Conservation (phyloP, 1,139 yeast genomes). For the Suhomyces bokatorum region DNA sequence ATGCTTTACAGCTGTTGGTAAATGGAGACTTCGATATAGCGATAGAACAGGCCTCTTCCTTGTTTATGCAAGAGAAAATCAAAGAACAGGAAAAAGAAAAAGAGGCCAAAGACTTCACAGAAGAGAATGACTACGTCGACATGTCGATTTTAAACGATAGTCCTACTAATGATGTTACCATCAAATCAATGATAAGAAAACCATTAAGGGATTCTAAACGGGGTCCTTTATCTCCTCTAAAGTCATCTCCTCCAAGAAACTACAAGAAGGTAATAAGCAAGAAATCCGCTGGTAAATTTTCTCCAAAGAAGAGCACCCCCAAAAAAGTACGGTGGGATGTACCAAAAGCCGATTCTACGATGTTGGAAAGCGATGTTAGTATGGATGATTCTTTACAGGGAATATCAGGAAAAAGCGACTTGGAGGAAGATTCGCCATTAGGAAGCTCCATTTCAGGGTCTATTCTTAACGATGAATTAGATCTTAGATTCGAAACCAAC, state of each 20-base stretch:
- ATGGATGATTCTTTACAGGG: slow-evolving; percentile 20
- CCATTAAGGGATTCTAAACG: slow-evolving; percentile 23
- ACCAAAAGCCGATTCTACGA: slow-evolving; percentile 31
- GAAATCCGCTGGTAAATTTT: slow-evolving; percentile 8
- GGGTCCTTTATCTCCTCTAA: slow-evolving; percentile 32
- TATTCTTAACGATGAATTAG: slow-evolving; percentile 29
- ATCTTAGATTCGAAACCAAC: slow-evolving; percentile 31
- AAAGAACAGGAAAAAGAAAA: slow-evolving; percentile 14
- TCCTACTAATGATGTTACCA: background rate
- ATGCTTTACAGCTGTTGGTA: slow-evolving; percentile 27
- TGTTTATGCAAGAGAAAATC: slow-evolving; percentile 31
- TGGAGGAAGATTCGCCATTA: slow-evolving; percentile 32
- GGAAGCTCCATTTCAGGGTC: slow-evolving; percentile 18
- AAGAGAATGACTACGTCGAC: background rate
- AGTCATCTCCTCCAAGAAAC: slow-evolving; percentile 31
- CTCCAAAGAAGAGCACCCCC: slow-evolving; percentile 17
- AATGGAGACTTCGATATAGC: slow-evolving; percentile 42
- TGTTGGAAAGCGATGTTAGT: slow-evolving; percentile 29
- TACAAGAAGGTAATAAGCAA: slow-evolving; percentile 22
- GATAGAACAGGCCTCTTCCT: slow-evolving; percentile 32
- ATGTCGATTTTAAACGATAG: background rate
- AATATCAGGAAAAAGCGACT: slow-evolving; percentile 22
- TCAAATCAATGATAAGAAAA: background rate
- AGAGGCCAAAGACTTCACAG: background rate
- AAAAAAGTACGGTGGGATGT: slow-evolving; percentile 45